Conservation (phyloP, 1,284 basidiomycete genomes). For the Moesziomyces antarcticus region DNA sequence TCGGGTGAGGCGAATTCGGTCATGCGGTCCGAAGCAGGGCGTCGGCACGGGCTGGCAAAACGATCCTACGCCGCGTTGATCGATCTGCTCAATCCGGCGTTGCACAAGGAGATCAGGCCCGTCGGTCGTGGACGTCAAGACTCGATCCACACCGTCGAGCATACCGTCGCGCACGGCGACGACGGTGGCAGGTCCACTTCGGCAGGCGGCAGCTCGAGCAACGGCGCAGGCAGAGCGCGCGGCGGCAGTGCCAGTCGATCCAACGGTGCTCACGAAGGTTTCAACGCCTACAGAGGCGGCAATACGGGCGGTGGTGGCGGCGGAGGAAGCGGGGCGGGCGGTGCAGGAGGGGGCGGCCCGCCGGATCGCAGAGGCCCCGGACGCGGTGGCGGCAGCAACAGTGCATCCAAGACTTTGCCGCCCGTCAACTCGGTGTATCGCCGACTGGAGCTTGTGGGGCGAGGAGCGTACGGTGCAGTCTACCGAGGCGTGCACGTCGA, state of each 20-base stretch:
- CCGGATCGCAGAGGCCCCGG: conserved; percentile 28
- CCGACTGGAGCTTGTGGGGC: conserved; percentile 62
- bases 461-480: conserved; percentile 66
- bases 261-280: conserved; percentile 12
- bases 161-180: conserved; percentile 19
- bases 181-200: conserved; percentile 20
- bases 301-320: conserved; percentile 8
- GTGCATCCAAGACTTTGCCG: conserved; percentile 14
- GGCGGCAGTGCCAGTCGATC: conserved; percentile 17
- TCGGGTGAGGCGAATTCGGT: too few species aligned
- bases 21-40: conserved; percentile 26
- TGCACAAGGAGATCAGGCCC: conserved; percentile 36
- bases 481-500: conserved; percentile 75
- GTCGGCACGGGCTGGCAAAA: conserved; percentile 38
- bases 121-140: conserved; percentile 9
- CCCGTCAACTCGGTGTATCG: conserved; percentile 53
- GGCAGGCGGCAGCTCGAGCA: conserved; percentile 4
- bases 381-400: conserved; percentile 15
- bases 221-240: conserved; percentile 16
- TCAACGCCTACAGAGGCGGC: conserved; percentile 6
- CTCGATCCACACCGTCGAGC: conserved; percentile 8
- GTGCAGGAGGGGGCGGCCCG: conserved; percentile 40
- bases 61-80: conserved; percentile 46
- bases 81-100: conserved; percentile 39
- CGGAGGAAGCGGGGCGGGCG: conserved; percentile 22